phyloP scores from a whole-genome alignment of 768 basidiomycete genomes.

The Pleurotus citrinopileatus region DNA sequence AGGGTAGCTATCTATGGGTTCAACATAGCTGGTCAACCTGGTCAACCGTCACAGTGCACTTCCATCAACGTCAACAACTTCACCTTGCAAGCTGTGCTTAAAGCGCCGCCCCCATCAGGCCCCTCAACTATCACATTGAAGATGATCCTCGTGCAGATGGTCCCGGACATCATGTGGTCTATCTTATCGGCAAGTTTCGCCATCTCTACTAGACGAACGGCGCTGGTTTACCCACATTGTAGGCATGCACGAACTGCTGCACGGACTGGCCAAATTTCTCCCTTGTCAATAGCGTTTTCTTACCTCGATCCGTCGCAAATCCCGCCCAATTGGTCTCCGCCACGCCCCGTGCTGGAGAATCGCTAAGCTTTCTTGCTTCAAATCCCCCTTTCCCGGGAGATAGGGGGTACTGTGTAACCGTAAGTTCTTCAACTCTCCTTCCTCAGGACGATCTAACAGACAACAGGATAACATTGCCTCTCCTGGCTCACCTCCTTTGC shows the following conservation, averaged over 20 bases:
- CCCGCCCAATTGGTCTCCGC: slow-evolving; percentile 37
- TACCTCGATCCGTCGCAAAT: slow-evolving; percentile 34
- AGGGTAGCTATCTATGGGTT: slow-evolving; percentile 36
- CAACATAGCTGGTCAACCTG: slow-evolving; percentile 21
- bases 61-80: slow-evolving; percentile 32
- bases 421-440: slow-evolving; percentile 16
- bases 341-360: slow-evolving; percentile 36
- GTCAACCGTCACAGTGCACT: slow-evolving; percentile 26
- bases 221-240: neutral
- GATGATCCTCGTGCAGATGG: slow-evolving; percentile 36
- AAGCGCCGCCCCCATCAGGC: slow-evolving; percentile 28
- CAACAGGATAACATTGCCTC: slow-evolving; percentile 12
- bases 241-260: slow-evolving; percentile 41
- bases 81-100: slow-evolving; percentile 32
- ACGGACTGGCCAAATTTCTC: slow-evolving; percentile 40
- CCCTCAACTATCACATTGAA: slow-evolving; percentile 28
- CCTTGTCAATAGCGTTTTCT: slow-evolving; percentile 36
- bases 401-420: slow-evolving; percentile 39
- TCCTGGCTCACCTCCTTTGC: slow-evolving; percentile 25
- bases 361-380: slow-evolving; percentile 41
- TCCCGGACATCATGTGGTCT: slow-evolving; percentile 35
- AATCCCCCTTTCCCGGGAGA: slow-evolving; percentile 41
- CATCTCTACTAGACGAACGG: neutral
- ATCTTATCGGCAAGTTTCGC: slow-evolving; percentile 33
- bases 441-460: neutral